Evolutionary conservation across 352 stramenopile genomes (phyloP).

Genomic region (Paralagenidium karlingii): DNA sequence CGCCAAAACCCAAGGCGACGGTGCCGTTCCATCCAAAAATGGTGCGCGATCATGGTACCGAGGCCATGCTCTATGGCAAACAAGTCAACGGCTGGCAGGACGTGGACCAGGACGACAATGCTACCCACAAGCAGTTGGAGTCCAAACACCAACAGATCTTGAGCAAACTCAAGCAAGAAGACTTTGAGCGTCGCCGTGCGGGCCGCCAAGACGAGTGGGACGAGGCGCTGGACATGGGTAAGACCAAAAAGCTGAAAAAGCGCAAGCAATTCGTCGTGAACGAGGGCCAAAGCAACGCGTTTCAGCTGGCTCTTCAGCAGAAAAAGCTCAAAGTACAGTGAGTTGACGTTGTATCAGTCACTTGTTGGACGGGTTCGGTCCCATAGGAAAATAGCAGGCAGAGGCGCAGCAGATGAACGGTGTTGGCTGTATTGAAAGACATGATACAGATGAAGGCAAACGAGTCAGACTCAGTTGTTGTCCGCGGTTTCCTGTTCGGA

Average conservation of each 20-base stretch:
- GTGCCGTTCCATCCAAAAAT: slow-evolving; percentile 43
- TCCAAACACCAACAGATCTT: slow-evolving; percentile 57
- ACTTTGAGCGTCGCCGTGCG: slow-evolving; percentile 55
- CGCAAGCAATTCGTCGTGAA: slow-evolving; percentile 72
- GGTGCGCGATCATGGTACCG: slow-evolving; percentile 44
- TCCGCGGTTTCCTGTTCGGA: slow-evolving; percentile 6
- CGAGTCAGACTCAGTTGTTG: too few relatives aligned
- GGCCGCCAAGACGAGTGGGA: slow-evolving; percentile 67
- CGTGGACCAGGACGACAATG: slow-evolving; percentile 16
- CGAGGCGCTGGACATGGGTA: slow-evolving; percentile 53
- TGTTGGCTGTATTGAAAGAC: too few relatives aligned
- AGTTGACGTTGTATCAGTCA: too few relatives aligned
- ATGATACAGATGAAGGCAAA: too few relatives aligned
- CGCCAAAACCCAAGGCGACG: slow-evolving; percentile 5
- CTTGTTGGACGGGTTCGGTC: too few relatives aligned
- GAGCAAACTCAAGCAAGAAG: slow-evolving; percentile 56
- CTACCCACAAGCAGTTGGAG: slow-evolving; percentile 12
- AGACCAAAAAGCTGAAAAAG: slow-evolving; percentile 78
- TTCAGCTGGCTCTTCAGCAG: slow-evolving; percentile 39
- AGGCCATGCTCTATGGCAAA: slow-evolving; percentile 40
- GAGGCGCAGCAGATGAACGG: too few relatives aligned
- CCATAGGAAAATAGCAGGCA: too few relatives aligned
- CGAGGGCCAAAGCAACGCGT: slow-evolving; percentile 55
- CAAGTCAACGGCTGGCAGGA: slow-evolving; percentile 54
- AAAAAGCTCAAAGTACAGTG: too few relatives aligned